phyloP scores from a whole-genome alignment of 805 yeast species.

The Candida jianshihensis region DNA sequence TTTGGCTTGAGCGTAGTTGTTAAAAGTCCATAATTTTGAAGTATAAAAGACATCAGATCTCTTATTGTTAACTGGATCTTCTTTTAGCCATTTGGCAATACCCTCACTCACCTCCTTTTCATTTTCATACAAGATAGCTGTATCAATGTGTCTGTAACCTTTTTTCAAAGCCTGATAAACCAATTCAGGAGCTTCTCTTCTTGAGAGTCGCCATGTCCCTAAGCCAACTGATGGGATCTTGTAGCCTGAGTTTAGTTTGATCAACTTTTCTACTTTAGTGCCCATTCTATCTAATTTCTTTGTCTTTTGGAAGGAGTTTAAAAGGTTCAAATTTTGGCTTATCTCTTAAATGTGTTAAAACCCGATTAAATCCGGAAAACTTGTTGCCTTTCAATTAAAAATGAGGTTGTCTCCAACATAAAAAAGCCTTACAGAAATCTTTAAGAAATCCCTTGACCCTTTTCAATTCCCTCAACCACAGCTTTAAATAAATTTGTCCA shows the following conservation, averaged over 20 bases:
- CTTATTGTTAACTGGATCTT: slow-evolving; percentile 34
- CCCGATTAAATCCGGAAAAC: too few species aligned
- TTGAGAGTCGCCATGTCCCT: slow-evolving; percentile 45
- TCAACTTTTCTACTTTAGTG: slow-evolving; percentile 5
- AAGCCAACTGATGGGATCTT: slow-evolving; percentile 50
- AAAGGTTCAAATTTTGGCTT: too few species aligned
- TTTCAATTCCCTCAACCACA: too few species aligned
- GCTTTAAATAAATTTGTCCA: too few species aligned
- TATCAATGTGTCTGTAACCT: slow-evolving; percentile 73
- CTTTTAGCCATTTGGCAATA: slow-evolving; percentile 43
- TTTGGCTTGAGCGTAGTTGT: slow-evolving; percentile 41
- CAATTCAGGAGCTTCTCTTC: slow-evolving; percentile 30
- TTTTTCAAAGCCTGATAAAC: slow-evolving; percentile 50
- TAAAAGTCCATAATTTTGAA: slow-evolving; percentile 64
- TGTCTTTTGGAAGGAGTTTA: not conserved
- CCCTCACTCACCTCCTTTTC: slow-evolving; percentile 58
- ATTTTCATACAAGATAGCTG: slow-evolving; percentile 64
- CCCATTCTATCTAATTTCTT: not conserved
- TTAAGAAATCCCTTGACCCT: too few species aligned
- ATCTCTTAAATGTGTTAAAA: too few species aligned
- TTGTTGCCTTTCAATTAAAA: too few species aligned
- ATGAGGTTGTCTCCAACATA: too few species aligned
- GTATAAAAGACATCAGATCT: slow-evolving; percentile 55
- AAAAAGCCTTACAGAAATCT: too few species aligned
- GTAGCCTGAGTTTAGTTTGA: slow-evolving; percentile 43